phyloP scores from a whole-genome alignment of 164 flowering plant genomes.

The Echeveria elegans region DNA sequence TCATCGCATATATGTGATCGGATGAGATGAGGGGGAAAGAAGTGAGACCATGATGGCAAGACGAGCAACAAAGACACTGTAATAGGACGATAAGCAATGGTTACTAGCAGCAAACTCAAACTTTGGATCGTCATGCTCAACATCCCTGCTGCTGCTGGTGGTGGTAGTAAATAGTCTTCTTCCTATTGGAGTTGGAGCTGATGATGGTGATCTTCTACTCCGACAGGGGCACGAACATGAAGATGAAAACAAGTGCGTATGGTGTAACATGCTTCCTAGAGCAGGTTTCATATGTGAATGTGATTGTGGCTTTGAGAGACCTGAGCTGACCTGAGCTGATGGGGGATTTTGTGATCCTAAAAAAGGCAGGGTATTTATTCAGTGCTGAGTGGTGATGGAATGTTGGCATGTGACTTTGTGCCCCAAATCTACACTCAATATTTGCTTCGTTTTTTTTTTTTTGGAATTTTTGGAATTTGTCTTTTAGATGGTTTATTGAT shows the following conservation, averaged over 20 bases:
- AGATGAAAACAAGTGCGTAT: not conserved
- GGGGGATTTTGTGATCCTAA: not conserved
- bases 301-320: not conserved
- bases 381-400: not conserved
- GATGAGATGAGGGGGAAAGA: not conserved
- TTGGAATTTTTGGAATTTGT: not conserved
- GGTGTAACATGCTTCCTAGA: not conserved
- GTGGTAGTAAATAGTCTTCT: conserved; percentile 16
- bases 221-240: not conserved
- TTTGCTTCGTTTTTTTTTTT: not conserved
- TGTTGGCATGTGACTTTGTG: not conserved
- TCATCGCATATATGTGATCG: not conserved
- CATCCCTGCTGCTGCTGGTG: conserved; percentile 28
- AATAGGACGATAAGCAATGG: conserved; percentile 74
- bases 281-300: not conserved
- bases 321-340: not conserved
- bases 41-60: conserved; percentile 79
- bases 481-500: too few species aligned
- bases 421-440: not conserved
- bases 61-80: conserved; percentile 90
- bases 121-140: conserved; percentile 47
- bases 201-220: not conserved
- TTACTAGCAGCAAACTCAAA: conserved; percentile 41
- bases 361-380: not conserved
- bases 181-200: conserved; percentile 15